A percentile compares a stretch with the other conserved stretches of the same genome.
Conservation (phyloP, 2,329 filamentous ascomycete species). For the Simplicillium sp. region DNA sequence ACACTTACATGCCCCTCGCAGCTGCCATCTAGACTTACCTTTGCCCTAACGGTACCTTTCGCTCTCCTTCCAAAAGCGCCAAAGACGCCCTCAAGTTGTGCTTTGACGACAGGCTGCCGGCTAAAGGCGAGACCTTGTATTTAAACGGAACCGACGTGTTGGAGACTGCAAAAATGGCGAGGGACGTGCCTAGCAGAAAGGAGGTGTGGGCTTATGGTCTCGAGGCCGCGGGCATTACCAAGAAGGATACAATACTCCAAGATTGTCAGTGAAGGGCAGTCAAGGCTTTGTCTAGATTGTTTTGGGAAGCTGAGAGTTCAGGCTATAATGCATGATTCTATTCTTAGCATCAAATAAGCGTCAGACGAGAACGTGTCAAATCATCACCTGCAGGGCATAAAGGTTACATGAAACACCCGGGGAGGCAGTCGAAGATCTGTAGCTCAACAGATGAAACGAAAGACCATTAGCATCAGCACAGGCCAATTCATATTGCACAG, state of each 20-base stretch:
- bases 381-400: no score
- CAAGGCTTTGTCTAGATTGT: neutral
- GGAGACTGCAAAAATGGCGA: slow-evolving; percentile 18
- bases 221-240: slow-evolving; percentile 13
- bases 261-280: slow-evolving; percentile 13
- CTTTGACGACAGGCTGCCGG: no score
- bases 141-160: slow-evolving; percentile 21
- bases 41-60: slow-evolving; percentile 19
- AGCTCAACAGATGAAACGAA: no score
- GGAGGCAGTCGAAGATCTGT: no score
- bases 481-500: no score
- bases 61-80: slow-evolving; percentile 22
- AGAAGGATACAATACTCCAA: slow-evolving; percentile 8
- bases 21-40: slow-evolving; percentile 13
- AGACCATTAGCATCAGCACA: no score
- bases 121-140: slow-evolving; percentile 12
- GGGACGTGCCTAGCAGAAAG: slow-evolving; percentile 17
- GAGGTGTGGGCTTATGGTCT: slow-evolving; percentile 21
- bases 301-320: neutral
- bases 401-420: no score
- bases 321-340: neutral
- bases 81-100: slow-evolving; percentile 14
- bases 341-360: no score
- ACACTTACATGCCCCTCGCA: slow-evolving; percentile 14
- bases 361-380: no score